Percentiles rank a stretch among this genome's conserved stretches.
Evolutionary conservation across 805 yeast genomes (phyloP).

Genomic region (Wickerhamomyces sydowiorum): DNA sequence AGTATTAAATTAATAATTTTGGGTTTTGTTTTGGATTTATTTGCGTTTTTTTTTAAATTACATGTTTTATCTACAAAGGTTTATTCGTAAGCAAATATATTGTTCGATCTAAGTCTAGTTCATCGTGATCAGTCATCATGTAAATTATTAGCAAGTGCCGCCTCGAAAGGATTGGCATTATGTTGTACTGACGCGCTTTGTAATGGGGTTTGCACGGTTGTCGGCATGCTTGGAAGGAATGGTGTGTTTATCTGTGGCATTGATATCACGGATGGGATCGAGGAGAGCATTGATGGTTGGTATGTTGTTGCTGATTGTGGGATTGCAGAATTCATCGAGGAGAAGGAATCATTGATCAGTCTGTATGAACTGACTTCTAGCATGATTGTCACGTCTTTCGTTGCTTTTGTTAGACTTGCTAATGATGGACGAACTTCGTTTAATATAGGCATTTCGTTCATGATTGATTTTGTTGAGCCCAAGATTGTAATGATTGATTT

Average conservation of each 20-base stretch:
- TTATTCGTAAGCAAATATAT: no score
- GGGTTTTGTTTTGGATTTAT: neutral
- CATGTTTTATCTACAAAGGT: neutral
- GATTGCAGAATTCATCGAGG: slow-evolving; percentile 4
- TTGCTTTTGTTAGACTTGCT: slow-evolving; percentile 77
- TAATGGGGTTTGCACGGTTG: slow-evolving; percentile 5
- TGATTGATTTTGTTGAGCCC: slow-evolving; percentile 76
- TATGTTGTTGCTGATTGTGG: slow-evolving; percentile 15
- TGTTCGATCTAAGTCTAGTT: no score
- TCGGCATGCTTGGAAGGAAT: slow-evolving; percentile 6
- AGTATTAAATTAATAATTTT: slow-evolving; percentile 1
- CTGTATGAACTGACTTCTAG: slow-evolving; percentile 61
- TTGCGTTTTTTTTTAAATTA: neutral
- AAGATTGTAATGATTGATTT: slow-evolving; percentile 80
- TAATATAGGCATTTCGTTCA: slow-evolving; percentile 74
- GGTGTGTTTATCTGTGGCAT: slow-evolving; percentile 25
- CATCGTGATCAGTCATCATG: no score
- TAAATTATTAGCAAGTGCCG: slow-evolving; percentile 13
- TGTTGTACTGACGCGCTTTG: neutral
- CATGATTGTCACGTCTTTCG: slow-evolving; percentile 87
- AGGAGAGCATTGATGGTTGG: slow-evolving; percentile 16
- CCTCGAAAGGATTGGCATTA: slow-evolving; percentile 21
- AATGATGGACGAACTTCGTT: slow-evolving; percentile 76
- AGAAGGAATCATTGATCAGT: slow-evolving; percentile 20
- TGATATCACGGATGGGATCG: slow-evolving; percentile 25